Conservation (phyloP, 495 filamentous ascomycete species). For the Apiosordaria backusii region DNA sequence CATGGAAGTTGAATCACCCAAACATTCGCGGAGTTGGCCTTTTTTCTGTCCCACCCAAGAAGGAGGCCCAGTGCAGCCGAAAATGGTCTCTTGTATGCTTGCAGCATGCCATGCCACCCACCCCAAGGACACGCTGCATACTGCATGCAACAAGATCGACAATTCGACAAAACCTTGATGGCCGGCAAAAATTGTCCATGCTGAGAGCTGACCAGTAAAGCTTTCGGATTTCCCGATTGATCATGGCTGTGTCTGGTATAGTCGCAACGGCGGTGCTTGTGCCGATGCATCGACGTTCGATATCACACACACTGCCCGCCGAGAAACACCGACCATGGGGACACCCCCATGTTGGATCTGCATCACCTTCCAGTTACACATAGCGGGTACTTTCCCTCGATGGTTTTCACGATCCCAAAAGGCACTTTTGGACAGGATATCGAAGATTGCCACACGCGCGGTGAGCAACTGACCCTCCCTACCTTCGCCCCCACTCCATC, state of each 20-base stretch:
- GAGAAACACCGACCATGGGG: neutral
- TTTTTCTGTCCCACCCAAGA: neutral
- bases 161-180: conserved; percentile 8
- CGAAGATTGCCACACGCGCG: neutral
- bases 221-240: conserved; percentile 1
- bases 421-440: neutral
- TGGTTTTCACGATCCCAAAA: neutral
- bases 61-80: neutral
- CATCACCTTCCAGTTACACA: neutral
- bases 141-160: conserved; percentile 21
- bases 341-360: neutral
- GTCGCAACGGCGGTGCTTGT: conserved; percentile 4
- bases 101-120: conserved; percentile 5
- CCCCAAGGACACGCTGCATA: conserved; percentile 13
- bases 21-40: neutral
- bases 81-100: neutral
- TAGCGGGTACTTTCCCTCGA: neutral
- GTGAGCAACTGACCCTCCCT: neutral
- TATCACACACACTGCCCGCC: neutral
- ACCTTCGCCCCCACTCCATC: neutral
- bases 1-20: neutral
- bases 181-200: conserved; percentile 8
- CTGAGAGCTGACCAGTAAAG: conserved; percentile 1
- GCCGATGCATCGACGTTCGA: neutral
- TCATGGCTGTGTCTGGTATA: neutral